A percentile compares a stretch with the other conserved stretches of the same genome.
phyloP scores from a whole-genome alignment of 2,329 filamentous ascomycete genomes.

The Cryphonectria parasitica region DNA sequence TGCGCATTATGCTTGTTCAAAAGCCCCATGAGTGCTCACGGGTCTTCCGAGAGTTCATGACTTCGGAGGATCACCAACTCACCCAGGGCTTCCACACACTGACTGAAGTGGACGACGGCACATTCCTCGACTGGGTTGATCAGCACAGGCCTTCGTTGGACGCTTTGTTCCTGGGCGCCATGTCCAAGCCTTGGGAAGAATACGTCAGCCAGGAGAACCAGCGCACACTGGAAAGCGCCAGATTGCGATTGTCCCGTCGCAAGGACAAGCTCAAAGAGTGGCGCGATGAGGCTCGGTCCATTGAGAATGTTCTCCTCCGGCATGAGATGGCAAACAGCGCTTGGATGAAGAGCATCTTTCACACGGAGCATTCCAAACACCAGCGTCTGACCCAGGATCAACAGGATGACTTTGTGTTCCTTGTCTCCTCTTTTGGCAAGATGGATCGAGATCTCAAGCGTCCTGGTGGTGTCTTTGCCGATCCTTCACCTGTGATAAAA shows the following conservation, averaged over 20 bases:
- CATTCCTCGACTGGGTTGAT: slow-evolving; percentile 88
- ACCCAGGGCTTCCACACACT: slow-evolving; percentile 80
- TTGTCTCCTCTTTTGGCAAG: slow-evolving; percentile 74
- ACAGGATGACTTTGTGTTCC: slow-evolving; percentile 83
- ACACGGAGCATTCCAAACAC: slow-evolving; percentile 88
- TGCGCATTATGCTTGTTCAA: slow-evolving; percentile 91
- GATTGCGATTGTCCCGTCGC: slow-evolving; percentile 70
- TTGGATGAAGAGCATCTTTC: slow-evolving; percentile 95
- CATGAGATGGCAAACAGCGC: slow-evolving; percentile 86
- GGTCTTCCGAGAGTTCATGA: slow-evolving; percentile 73
- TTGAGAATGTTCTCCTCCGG: slow-evolving; percentile 74
- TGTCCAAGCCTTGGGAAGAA: slow-evolving; percentile 84
- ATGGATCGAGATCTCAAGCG: slow-evolving; percentile 79
- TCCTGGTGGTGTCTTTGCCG: slow-evolving; percentile 79
- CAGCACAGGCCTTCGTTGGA: slow-evolving; percentile 79
- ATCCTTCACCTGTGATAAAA: slow-evolving; percentile 60
- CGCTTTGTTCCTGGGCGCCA: slow-evolving; percentile 76
- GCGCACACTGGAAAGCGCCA: slow-evolving; percentile 75
- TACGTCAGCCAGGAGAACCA: slow-evolving; percentile 85
- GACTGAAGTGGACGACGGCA: slow-evolving; percentile 84
- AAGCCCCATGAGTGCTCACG: slow-evolving; percentile 81
- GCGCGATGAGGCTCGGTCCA: slow-evolving; percentile 69
- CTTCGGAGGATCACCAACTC: slow-evolving; percentile 56
- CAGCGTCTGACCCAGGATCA: slow-evolving; percentile 90
- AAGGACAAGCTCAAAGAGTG: slow-evolving; percentile 82